Base-by-base conservation (phyloP, 805 yeast species). In the Wickerhamomyces silvicola region DNA sequence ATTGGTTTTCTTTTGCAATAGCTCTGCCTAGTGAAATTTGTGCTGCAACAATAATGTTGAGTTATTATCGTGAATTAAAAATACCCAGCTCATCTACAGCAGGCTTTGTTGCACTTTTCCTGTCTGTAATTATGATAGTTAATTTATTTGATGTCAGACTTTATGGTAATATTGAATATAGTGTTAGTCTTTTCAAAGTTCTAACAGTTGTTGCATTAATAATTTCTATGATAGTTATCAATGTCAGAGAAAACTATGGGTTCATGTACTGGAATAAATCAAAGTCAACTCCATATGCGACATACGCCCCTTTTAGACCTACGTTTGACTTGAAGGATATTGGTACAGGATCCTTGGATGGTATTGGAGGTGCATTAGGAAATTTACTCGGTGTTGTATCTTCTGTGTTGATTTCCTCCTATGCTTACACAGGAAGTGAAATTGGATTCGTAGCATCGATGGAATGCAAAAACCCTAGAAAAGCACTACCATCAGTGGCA, bases 381-480 rank as follows among this genome's bases (percentile, higher is more conserved):
- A 52, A 82, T 26, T 66, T 82, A 31, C 57, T 79, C 28, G 74
- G 82, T 6, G 54, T 81, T 7, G 35, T 79, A 22, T 70, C 76
- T 1, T 84, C 86, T 2, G 59, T 78, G 7, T 57, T 76, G 28
- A 73, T 78, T 14, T 77, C 87, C 0, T 66, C 85, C 0, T 84
- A 79, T 54, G 81, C 94, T 0, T 84, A 78, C 48, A 75, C 81
- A 30, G 94, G 94, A 0, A 81, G 87, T 2, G 94, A 84, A 44
- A 76, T 80, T 52, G 88, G 85, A 10, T 76, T 83, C 41, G 74
- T 83, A 33, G 90, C 92, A 3, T 86, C 90, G 6, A 83, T 88
- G 54, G 95, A 84, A 54, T 82, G 88, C n/a, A 65, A 78, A 38
- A 78, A 81, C 42, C 94, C 95, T 5, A 64, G 92, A 42, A 74